Evolutionary conservation across 805 yeast genomes (phyloP).

Genomic region (Lachancea fermentati): DNA sequence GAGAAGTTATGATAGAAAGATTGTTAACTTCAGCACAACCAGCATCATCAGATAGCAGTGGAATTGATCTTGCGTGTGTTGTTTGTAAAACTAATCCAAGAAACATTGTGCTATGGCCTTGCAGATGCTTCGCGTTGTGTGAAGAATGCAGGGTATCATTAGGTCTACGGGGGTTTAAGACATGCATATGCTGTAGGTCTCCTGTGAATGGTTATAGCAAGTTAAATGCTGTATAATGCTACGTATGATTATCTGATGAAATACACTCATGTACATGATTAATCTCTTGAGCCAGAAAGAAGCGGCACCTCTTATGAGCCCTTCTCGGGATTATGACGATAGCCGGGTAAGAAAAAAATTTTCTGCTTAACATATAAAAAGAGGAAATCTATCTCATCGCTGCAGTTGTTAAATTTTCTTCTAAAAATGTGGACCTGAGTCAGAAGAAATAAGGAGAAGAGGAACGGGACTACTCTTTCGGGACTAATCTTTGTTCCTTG

Average conservation of each 20-base stretch:
- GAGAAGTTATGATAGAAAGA: constrained; percentile 24
- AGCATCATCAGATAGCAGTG: constrained; percentile 17
- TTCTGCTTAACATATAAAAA: too few species aligned
- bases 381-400: too few species aligned
- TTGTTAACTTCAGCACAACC: constrained; percentile 18
- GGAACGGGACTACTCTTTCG: constrained; percentile 22
- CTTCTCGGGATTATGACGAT: too few species aligned
- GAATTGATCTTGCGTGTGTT: constrained; percentile 52
- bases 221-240: constrained; percentile 25
- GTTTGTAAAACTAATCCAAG: constrained; percentile 73
- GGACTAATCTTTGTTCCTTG: constrained; percentile 19
- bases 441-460: constrained; percentile 18
- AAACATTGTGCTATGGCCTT: constrained; percentile 86
- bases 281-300: too few species aligned
- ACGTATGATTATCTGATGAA: too few species aligned
- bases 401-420: constrained; percentile 1
- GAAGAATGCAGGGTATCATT: constrained; percentile 74
- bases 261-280: too few species aligned
- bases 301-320: too few species aligned
- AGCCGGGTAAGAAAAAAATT: too few species aligned
- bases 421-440: constrained; percentile 27
- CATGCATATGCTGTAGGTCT: constrained; percentile 81
- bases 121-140: constrained; percentile 83
- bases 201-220: constrained; percentile 55
- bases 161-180: constrained; percentile 64